Evolutionary conservation across 495 filamentous ascomycete genomes (phyloP), one percentile per base, ranked within the genome.

Genomic region (Trichoderma virens): DNA sequence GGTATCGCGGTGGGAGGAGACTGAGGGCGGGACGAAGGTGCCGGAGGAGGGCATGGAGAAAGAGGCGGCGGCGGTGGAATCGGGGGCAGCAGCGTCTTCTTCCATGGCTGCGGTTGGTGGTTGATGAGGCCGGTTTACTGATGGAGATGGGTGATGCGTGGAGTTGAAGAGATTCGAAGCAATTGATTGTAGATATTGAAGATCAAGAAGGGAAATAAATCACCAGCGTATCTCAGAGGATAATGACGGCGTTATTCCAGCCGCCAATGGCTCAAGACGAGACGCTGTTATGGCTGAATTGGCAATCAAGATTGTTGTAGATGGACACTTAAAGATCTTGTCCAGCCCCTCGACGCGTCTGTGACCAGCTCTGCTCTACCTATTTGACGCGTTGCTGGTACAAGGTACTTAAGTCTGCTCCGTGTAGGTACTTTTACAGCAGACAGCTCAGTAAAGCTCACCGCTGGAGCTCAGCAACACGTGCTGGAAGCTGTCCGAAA

Each of bases 21-120:
- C 85, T 45, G 90, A 95, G 16, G 94, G 92, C 38, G 90, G 84
- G 70, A 91, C 83, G 81, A 96, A 91, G 71, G 87, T 75, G 65
- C 81, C 73, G 66, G 79, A 67, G 16, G 79, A 65, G 56, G 86
- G 78, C 18, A 79, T 65, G 59, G 86, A 78, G 1, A 86, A 82
- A 70, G 89, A 86, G 69, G 84, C 75, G 54, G 73, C 70, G 45
- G 82, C 38, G 66, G 75, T 70, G 69, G 72, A 77, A 18, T 83
- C 76, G 64, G 77, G 70, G 63, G 74, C 70, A 62, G 76, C 74
- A 0, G 74, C 70, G 67, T 80, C 80, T 67, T 82, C 77, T 76
- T 82, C 85, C 47, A 32, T 67, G 64, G 38, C 38, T 20, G 16
- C 20, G 60, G 43, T 3, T 14, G 8, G n/a, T 20, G 8, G n/a